Percentiles rank a stretch among this genome's conserved stretches.
These are phyloP conservation scores for Fusarium dimerum DNA, from an alignment of 2,329 filamentous ascomycete genomes.

Conservation along the genomic window DNA sequence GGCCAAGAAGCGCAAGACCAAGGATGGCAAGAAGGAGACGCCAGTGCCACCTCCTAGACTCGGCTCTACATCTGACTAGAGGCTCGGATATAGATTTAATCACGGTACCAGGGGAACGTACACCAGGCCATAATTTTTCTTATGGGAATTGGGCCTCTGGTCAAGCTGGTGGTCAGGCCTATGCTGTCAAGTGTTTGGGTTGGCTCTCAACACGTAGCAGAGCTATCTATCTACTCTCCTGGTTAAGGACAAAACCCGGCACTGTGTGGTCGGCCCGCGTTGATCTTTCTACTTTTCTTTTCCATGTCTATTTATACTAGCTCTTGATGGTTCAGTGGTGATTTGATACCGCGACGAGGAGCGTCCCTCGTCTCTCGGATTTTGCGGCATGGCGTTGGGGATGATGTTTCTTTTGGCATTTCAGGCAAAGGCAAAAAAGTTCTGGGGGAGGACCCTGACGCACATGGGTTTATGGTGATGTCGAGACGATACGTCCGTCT, in stretches of 20 bases:
- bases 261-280: not conserved
- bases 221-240: not conserved
- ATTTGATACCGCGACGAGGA: slow-evolving; percentile 29
- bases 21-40: slow-evolving; percentile 29
- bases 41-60: slow-evolving; percentile 28
- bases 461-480: not conserved
- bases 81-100: not conserved
- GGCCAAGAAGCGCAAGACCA: slow-evolving; percentile 33
- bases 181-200: too few species aligned
- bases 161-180: too few species aligned
- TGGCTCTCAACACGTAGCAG: too few species aligned
- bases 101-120: not conserved
- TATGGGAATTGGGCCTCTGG: too few species aligned
- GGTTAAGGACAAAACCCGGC: not conserved
- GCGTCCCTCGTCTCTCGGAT: slow-evolving; percentile 21
- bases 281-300: slow-evolving; percentile 13
- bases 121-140: not conserved
- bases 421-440: slow-evolving; percentile 6
- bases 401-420: slow-evolving; percentile 20
- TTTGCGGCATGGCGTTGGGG: slow-evolving; percentile 32
- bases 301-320: not conserved
- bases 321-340: slow-evolving; percentile 9
- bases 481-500: too few species aligned
- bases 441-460: not conserved
- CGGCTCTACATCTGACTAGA: slow-evolving; percentile 26